Base-by-base conservation (phyloP, 164 flowering plant species). In the Magnolia changhungtana region DNA sequence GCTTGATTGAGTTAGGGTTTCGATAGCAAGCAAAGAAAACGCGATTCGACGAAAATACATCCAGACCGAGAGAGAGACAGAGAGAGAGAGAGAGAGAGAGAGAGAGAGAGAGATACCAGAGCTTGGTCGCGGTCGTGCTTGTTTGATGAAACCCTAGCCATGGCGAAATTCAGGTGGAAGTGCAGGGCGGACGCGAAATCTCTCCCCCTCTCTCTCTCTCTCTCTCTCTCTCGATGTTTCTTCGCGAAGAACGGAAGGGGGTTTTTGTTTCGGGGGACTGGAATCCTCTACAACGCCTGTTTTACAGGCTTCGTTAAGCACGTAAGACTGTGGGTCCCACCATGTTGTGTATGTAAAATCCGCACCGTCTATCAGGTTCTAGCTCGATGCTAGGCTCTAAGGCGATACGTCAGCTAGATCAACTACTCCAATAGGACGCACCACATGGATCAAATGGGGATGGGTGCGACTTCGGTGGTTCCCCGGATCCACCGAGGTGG, bases 101-200 rank as follows among this genome's bases (percentile, higher is more conserved):
- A 29, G n/a, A n/a, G 58, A 31, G 58, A 61, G 37, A 63, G 9
- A 67, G 31, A 4, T 83, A 89, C 92, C 85, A 80, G 78, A 75
- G 84, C 78, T 79, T 81, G 85, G 80, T 86, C 90, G n/a, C 88
- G 89, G 14, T 69, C 77, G 80, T 86, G 85, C 82, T 87, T 89
- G 78, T 71, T 79, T 23, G 68, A 65, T 21, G 89, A 80, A 83
- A 71, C 79, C 79, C 83, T 81, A 49, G 85, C 82, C 88, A 86
- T 88, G 3, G 61, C 61, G 61, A 55, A 16, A 55, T 55, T 55
- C 61, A 11, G 61, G 3, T 55, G 61, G 18, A 55, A 2, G 13
- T 8, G 61, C 18, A 11, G 13, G 13, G 16, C 61, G 9, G 11
- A 14, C 58, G 13, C 61, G 13, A 11, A 7, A 9, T 8, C 16